phyloP scores from a whole-genome alignment of 192 early-diverging fungal genomes.

The Coemansia sp. region DNA sequence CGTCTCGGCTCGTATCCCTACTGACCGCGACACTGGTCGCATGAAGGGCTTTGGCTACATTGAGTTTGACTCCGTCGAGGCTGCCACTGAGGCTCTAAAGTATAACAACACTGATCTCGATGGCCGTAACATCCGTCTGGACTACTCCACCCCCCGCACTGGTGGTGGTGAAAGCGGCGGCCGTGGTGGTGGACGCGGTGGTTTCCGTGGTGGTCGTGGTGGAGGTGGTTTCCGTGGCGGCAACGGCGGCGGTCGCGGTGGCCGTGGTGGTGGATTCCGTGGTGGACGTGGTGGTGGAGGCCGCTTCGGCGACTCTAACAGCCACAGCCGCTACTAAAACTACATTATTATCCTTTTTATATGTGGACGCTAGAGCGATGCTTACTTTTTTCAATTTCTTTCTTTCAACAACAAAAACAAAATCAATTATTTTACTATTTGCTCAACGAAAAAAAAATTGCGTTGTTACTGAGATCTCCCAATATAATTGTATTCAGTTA shows the following conservation, averaged over 20 bases:
- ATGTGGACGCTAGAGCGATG: not conserved
- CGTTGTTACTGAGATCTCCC: too few species aligned
- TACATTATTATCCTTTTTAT: not conserved
- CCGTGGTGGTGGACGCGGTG: constrained; percentile 32
- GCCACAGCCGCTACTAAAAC: constrained; percentile 20
- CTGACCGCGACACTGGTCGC: constrained; percentile 76
- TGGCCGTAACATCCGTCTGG: constrained; percentile 83
- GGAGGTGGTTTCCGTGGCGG: not conserved
- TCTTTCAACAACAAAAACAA: not conserved
- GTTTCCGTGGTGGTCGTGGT: constrained; percentile 54
- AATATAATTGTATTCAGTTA: too few species aligned
- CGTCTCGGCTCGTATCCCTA: constrained; percentile 75
- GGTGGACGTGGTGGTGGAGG: constrained; percentile 43
- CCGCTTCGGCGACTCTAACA: constrained; percentile 6
- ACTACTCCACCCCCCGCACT: constrained; percentile 67
- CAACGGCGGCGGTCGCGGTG: constrained; percentile 25
- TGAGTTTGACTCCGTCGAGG: constrained; percentile 89
- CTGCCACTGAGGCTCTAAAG: constrained; percentile 89
- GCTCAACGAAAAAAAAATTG: too few species aligned
- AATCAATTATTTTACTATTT: not conserved
- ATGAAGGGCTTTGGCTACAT: constrained; percentile 96
- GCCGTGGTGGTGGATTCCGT: constrained; percentile 30
- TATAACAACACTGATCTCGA: constrained; percentile 76
- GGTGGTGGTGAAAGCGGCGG: constrained; percentile 46
- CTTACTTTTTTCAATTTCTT: not conserved